These are phyloP conservation scores for Blastomyces emzantsi DNA, from an alignment of 2,329 filamentous ascomycete genomes.

Conservation along the genomic window DNA sequence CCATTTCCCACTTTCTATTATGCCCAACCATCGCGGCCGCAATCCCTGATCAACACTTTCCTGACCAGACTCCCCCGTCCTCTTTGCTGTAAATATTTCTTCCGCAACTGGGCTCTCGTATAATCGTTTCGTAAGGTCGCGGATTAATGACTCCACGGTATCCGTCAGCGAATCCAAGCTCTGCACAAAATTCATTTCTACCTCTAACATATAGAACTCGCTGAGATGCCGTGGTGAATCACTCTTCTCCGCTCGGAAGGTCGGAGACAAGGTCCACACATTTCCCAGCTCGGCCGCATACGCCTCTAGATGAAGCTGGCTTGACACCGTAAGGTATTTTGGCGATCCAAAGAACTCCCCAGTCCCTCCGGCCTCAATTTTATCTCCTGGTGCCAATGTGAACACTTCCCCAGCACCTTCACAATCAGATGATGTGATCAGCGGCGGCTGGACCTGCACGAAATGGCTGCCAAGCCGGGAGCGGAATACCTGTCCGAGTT, in stretches of 20 bases:
- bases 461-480: conserved; percentile 49
- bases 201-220: conserved; percentile 99
- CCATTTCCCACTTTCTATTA: conserved; percentile 54
- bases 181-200: conserved; percentile 71
- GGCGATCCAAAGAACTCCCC: conserved; percentile 68
- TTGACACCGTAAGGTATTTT: conserved; percentile 95
- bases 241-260: conserved; percentile 86
- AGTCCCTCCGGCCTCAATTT: conserved; percentile 25
- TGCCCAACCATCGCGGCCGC: conserved; percentile 60
- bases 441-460: conserved; percentile 71
- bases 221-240: conserved; percentile 90
- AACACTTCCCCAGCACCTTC: conserved; percentile 96
- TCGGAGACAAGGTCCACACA: conserved; percentile 90
- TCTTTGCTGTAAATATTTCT: conserved; percentile 46
- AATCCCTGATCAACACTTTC: conserved; percentile 41
- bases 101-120: conserved; percentile 43
- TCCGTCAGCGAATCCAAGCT: conserved; percentile 64
- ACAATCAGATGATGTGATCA: conserved; percentile 94
- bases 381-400: conserved; percentile 48
- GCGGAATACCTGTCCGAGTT: conserved; percentile 67
- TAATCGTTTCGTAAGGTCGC: conserved; percentile 45
- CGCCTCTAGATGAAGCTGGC: conserved; percentile 89
- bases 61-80: conserved; percentile 34
- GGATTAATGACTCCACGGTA: conserved; percentile 70
- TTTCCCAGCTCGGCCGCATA: conserved; percentile 78